Evolutionary conservation across 768 basidiomycete species (phyloP), one percentile per base, ranked within the genome.

Genomic region (Myochromella boudieri): DNA sequence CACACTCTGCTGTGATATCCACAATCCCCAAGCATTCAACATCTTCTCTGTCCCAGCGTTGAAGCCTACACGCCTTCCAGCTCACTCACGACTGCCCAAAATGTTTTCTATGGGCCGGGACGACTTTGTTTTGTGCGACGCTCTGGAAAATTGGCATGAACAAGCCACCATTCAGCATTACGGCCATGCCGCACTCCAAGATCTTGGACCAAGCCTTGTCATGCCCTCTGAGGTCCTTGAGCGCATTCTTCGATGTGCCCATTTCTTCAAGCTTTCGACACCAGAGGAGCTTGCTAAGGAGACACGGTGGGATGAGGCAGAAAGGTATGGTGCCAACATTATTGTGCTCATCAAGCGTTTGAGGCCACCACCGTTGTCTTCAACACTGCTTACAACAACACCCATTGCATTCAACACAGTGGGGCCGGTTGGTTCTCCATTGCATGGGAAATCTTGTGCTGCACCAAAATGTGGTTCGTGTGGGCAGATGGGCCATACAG

Each of bases 121-220:
- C 34, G 54, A 60, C 44, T 44, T 67, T 14, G 21, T 21, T 17
- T 21, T 38, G 12, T 3, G 37, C 17, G 37, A 38, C 12, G 37
- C 37, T 2, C 5, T 42, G 4, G 26, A 42, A 12, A 18, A 2
- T 20, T 42, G 26, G 26, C 27, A 18, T 27, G 11, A 20, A 10
- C 3, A 42, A 10, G 20, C 27, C 1, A 29, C 27, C 6, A 18
- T 20, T 22, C n/a, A 14, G 25, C 26, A 10, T 7, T 42, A 27
- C 28, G 40, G 40, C 28, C 26, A 18, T 15, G 40, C 40, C 18
- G 10, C 10, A 9, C 40, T 29, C 10, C 20, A 3, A 17, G 18
- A 42, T 12, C 24, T 18, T 17, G 34, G 44, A 2, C 4, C 44
- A 9, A 37, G 18, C 6, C 31, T 36, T 26, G 9, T 45, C 44